Percentiles rank a stretch among this genome's conserved stretches.
phyloP scores from a whole-genome alignment of 148 eudicot species.

The Polygonum maritimum region DNA sequence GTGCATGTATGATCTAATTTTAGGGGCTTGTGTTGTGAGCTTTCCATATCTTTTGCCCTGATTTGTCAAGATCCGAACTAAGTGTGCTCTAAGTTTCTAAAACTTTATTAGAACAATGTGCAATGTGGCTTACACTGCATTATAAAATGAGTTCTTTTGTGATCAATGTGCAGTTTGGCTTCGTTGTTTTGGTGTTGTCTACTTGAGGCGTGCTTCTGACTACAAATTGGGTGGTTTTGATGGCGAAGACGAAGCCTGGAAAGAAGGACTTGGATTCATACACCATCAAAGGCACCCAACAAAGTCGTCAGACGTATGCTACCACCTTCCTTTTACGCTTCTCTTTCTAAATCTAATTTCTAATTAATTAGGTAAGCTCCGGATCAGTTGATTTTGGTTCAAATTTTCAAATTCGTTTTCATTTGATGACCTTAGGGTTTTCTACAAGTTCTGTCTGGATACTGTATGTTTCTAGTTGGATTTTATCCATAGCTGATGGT shows the following conservation, averaged over 20 bases:
- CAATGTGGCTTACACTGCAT: not conserved
- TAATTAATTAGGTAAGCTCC: not conserved
- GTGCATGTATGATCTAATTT: not conserved
- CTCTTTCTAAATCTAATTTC: not conserved
- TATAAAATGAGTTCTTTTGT: not conserved
- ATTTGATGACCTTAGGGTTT: not conserved
- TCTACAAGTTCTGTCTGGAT: not conserved
- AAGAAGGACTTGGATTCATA: conserved; percentile 32
- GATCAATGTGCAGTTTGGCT: conserved; percentile 6
- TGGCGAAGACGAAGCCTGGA: conserved; percentile 40
- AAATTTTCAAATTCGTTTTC: not conserved
- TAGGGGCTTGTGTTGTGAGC: too few species aligned
- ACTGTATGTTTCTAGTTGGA: not conserved
- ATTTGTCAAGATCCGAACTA: too few species aligned
- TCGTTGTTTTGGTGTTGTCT: conserved; percentile 7
- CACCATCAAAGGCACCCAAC: conserved; percentile 34
- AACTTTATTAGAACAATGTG: not conserved
- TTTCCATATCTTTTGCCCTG: too few species aligned
- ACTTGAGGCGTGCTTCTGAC: conserved; percentile 7
- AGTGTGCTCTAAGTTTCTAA: too few species aligned
- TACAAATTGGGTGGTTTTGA: conserved; percentile 3
- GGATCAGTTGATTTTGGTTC: not conserved
- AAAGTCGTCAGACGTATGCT: conserved; percentile 27
- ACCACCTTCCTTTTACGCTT: not conserved
- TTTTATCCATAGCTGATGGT: not conserved